Base-by-base conservation (phyloP, 441 rosid species). In the Corymbia calophylla region DNA sequence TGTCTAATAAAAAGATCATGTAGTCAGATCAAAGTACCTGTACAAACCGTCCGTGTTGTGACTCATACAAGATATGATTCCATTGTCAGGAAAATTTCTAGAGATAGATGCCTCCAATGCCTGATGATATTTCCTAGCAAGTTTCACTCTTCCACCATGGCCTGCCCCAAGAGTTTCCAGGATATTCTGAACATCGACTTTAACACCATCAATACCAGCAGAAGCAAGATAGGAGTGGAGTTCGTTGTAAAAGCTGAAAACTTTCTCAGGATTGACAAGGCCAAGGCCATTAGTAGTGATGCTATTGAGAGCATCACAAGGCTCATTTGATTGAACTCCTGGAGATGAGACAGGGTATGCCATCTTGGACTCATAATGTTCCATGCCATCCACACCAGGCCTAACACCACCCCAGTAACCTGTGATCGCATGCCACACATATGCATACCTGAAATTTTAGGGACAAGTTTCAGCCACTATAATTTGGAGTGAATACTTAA, bases 391-490 rank as follows among this genome's bases (percentile, higher is more conserved):
- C 25, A 90, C 93, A 54, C 92, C 94, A 7, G 95, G 95, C 86
- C 88, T 90, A 62, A 94, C 94, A 70, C 96, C 97, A 70, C 96
- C 96, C 97, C 97, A 95, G 88, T 95, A 95, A 86, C 97, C 97
- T 27, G 96, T 94, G 90, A 95, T 93, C 1, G 97, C 96, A n/a
- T 95, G 97, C 95, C 97, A 95, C 54, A 94, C 96, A 89, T 94
- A 95, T 54, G 89, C 80, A 54, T 87, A 89, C 91, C 91, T 89
- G 88, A 39, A 89, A 86, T 53, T 32, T 54, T 56, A 35, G 7
- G 17, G 88, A 86, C 87, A 56, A 86, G 88, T 86, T 77, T 44
- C 53, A 6, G 84, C n/a, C 53, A 77, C 35, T 44, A 44, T 27
- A 77, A 44, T 44, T 44, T 51, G 15, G 51, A 29, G 12, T 12